phyloP scores from a whole-genome alignment of 2,329 filamentous ascomycete genomes.

The Neurospora crassa region DNA sequence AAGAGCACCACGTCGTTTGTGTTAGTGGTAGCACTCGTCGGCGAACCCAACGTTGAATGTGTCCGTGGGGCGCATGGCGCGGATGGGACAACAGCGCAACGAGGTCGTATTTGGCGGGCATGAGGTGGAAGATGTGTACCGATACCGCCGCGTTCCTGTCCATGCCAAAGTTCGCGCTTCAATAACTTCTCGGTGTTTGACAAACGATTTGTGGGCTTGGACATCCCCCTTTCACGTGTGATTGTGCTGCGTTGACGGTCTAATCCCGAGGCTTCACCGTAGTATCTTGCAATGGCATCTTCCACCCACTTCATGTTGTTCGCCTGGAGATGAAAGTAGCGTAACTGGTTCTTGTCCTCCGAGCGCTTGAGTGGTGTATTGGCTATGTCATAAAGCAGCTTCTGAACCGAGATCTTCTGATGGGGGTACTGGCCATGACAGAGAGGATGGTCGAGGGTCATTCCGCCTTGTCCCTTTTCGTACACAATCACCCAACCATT shows the following conservation, averaged over 20 bases:
- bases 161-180: conserved; percentile 17
- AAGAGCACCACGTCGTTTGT: conserved; percentile 10
- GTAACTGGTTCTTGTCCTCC: conserved; percentile 10
- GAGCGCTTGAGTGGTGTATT: conserved; percentile 12
- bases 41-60: not conserved
- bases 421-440: conserved; percentile 15
- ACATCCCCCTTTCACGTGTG: not conserved
- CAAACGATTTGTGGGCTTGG: conserved; percentile 5
- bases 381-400: conserved; percentile 12
- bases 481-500: conserved; percentile 16
- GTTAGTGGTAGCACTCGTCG: not conserved
- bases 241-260: conserved; percentile 9
- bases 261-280: conserved; percentile 6
- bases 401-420: conserved; percentile 16
- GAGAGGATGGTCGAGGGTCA: conserved; percentile 11
- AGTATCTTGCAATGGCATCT: conserved; percentile 15
- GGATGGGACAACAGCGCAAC: conserved; percentile 13
- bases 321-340: conserved; percentile 16
- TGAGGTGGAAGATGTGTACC: conserved; percentile 13
- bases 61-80: conserved; percentile 3
- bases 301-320: conserved; percentile 19
- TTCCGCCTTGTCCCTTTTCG: conserved; percentile 12
- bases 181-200: conserved; percentile 15
- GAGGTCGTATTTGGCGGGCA: conserved; percentile 16
- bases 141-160: conserved; percentile 14